Percentiles rank a stretch among this genome's conserved stretches.
Conservation (phyloP, 192 early-diverging fungal species). For the Backusella macrospora region DNA sequence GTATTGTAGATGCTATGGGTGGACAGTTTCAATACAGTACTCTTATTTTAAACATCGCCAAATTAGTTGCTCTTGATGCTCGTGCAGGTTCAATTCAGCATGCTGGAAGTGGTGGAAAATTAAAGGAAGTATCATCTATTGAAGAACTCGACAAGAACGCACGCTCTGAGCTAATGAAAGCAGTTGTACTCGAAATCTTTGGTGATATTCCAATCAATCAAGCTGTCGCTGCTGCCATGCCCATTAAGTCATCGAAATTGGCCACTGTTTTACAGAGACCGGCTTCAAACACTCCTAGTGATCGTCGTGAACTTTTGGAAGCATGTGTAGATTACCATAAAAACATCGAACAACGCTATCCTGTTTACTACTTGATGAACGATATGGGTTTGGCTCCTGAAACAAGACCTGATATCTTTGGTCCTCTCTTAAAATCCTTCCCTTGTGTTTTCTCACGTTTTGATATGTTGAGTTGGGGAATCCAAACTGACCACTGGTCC, state of each 20-base stretch:
- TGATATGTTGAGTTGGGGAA: conserved; percentile 22
- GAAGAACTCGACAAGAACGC: neutral
- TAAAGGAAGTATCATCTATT: conserved; percentile 7
- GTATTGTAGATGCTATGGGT: conserved; percentile 14
- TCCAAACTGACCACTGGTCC: conserved; percentile 16
- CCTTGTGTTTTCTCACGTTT: conserved; percentile 27
- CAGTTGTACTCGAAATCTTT: conserved; percentile 25
- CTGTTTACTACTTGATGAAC: conserved; percentile 27
- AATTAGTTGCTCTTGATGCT: conserved; percentile 13
- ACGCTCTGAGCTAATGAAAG: conserved; percentile 13
- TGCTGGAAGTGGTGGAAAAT: neutral
- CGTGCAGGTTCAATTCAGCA: conserved; percentile 10
- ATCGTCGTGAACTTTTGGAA: conserved; percentile 20
- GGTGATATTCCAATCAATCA: conserved; percentile 33
- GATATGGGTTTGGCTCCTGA: conserved; percentile 12
- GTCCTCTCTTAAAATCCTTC: conserved; percentile 13
- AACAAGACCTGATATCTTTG: conserved; percentile 21
- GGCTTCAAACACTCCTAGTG: neutral
- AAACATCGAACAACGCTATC: conserved; percentile 18
- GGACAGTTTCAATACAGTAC: conserved; percentile 14
- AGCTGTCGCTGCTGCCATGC: conserved; percentile 29
- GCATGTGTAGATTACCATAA: conserved; percentile 33
- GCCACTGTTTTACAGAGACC: neutral
- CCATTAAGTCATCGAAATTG: conserved; percentile 24
- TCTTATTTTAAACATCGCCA: conserved; percentile 17